Base-by-base conservation (phyloP, 2,329 filamentous ascomycete species). In the Fusarium sp. region DNA sequence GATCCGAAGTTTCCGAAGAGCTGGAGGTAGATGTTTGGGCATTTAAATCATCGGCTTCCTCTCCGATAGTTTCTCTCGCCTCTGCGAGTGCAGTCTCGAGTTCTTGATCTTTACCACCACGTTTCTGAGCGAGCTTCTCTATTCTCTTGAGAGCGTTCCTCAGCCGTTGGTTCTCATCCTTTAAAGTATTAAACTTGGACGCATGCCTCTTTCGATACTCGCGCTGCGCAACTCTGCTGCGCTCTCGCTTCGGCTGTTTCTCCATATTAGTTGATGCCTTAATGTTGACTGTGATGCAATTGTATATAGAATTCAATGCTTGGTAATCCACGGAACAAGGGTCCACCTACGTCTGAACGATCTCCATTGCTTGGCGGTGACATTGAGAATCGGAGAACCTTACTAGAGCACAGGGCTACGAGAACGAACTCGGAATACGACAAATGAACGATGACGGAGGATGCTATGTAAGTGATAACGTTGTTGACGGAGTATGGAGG, bases 151-250 rank as follows among this genome's bases (percentile, higher is more conserved):
- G 61, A 7, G 73, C 74, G 41, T 75, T 60, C 32, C 63, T 69
- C 27, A 76, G 41, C n/a, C 61, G 65, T 45, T 65, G 65, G 2
- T 76, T 76, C 29, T 76, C 74, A 6, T 76, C 74, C 44, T 75
- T 68, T n/a, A 76, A 68, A 4, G 29, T 67, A 27, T 70, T 67
- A 34, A 76, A 76, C 32, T 59, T 73, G 27, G 71, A 73, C 7
- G 66, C 72, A 52, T 76, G 74, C 2, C 74, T 67, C 24, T 76
- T 76, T 13, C 74, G 70, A 53, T 76, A 76, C 25, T 76, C 71
- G 20, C 74, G 69, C 54, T 76, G 74, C 7, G 74, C 74, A 29
- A 73, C 44, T 53, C 68, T 73, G 41, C 74, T 74, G 41, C 74
- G 70, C 55, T 76, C 74, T 6, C 71, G 73, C 45, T 73, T 75